Base-by-base conservation (phyloP, 345 rosid genomes). In the Iberis pinnata region DNA sequence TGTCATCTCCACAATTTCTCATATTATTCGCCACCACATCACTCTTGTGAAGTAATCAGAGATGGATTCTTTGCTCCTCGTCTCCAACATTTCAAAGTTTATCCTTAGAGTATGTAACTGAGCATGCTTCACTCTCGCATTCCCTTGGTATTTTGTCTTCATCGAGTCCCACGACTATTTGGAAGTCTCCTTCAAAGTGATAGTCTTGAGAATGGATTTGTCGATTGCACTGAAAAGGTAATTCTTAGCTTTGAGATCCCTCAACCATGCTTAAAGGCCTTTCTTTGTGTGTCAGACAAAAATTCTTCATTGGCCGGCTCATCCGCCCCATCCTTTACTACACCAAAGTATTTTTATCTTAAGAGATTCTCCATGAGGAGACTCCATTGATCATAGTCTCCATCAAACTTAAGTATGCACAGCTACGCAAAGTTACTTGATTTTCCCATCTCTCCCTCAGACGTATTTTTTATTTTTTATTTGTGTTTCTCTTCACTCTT, bases 311-410 rank as follows among this genome's bases (percentile, higher is more conserved):
- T 8, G 0, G 15, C 2, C 4, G 49, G 8, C 0, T 41, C 40
- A 0, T 0, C 12, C 0, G 42, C 3, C 0, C 47, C 22, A 3
- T 54, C 47, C 4, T 1, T 22, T 6, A 36, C 45, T 12, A 55
- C 60, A 0, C 16, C 25, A 3, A 15, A 29, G 8, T 55, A 55
- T 1, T 55, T 55, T 0, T 36, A 55, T 22, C 35, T 39, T 2
- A 55, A 3, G 0, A 55, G 10, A 11, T 55, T 55, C 10, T 55
- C 60, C 60, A 55, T 55, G 6, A 55, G 36, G 2, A 55, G 15
- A 9, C 60, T 55, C 60, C 60, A 40, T 3, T 55, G 35, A 24
- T 55, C 25, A 4, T 55, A 55, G 4, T 56, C 33, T 0, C 59
- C 26, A 13, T 49, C 10, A 5, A 49, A 37, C 1, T 0, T 54